Evolutionary conservation across 345 rosid species (phyloP).

Genomic region (Acer saccharum): DNA sequence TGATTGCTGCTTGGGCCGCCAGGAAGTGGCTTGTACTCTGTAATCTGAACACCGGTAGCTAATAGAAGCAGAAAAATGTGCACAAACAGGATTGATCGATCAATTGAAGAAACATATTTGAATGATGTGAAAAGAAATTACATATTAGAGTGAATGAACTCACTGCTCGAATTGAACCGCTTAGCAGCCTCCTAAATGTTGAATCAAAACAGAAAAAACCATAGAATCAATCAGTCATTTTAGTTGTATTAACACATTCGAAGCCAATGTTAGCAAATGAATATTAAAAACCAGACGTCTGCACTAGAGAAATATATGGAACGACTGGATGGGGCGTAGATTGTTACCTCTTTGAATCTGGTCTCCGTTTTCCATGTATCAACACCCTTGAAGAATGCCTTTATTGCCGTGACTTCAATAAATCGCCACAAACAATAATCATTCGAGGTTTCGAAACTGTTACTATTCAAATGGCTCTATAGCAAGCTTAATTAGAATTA

Average conservation of each 20-base stretch:
- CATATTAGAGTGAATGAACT: slow-evolving; percentile 8
- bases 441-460: background rate
- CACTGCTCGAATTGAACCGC: slow-evolving; percentile 34
- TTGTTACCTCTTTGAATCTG: slow-evolving; percentile 35
- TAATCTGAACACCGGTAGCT: background rate
- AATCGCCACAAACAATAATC: background rate
- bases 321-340: background rate
- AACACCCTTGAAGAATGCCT: slow-evolving; percentile 49
- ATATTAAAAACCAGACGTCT: background rate
- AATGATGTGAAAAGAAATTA: too few relatives aligned
- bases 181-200: slow-evolving; percentile 35
- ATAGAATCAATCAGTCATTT: slow-evolving; percentile 1
- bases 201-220: background rate
- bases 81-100: background rate
- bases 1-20: background rate
- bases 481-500: background rate
- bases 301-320: background rate
- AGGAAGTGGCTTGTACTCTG: background rate
- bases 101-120: background rate
- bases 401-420: slow-evolving; percentile 38
- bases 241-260: background rate
- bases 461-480: background rate
- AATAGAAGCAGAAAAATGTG: background rate
- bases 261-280: background rate
- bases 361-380: slow-evolving; percentile 54